Evolutionary conservation across 2,329 filamentous ascomycete species (phyloP).

Genomic region (Pestalotiopsis sp.): DNA sequence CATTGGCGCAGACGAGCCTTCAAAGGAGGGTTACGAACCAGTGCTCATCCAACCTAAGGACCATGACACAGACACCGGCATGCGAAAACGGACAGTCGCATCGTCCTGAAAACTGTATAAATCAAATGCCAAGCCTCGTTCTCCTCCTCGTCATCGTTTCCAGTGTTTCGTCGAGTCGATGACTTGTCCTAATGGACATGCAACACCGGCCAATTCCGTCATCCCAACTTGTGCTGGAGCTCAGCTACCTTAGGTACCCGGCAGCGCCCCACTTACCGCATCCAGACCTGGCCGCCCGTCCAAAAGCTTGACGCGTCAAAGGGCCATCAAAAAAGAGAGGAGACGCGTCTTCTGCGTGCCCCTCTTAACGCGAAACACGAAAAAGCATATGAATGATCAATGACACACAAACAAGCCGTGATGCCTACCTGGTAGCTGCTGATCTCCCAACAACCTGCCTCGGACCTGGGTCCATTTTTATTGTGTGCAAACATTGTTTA

Average conservation of each 20-base stretch:
- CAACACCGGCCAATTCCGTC: not conserved
- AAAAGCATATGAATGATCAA: not conserved
- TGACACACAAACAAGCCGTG: not conserved
- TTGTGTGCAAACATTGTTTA: not conserved
- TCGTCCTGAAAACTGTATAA: not conserved
- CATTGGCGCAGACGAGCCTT: conserved; percentile 44
- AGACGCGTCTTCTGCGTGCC: not conserved
- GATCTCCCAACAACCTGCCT: not conserved
- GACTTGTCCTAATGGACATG: not conserved
- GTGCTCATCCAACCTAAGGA: conserved; percentile 16
- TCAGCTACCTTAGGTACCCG: not conserved
- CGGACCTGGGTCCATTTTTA: not conserved
- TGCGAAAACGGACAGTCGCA: conserved; percentile 10
- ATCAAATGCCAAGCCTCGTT: not conserved
- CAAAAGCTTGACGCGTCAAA: not conserved
- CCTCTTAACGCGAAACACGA: not conserved
- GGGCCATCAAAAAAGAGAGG: not conserved
- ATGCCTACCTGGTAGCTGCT: not conserved
- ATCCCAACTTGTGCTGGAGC: not conserved
- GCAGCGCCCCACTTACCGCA: not conserved
- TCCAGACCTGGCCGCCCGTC: not conserved
- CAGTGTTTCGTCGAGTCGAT: no score
- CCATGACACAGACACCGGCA: not conserved
- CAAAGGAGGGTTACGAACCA: conserved; percentile 23
- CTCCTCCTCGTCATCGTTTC: not conserved